Conservation (phyloP, 331 rosid genomes). For the Pyracantha coccinea region DNA sequence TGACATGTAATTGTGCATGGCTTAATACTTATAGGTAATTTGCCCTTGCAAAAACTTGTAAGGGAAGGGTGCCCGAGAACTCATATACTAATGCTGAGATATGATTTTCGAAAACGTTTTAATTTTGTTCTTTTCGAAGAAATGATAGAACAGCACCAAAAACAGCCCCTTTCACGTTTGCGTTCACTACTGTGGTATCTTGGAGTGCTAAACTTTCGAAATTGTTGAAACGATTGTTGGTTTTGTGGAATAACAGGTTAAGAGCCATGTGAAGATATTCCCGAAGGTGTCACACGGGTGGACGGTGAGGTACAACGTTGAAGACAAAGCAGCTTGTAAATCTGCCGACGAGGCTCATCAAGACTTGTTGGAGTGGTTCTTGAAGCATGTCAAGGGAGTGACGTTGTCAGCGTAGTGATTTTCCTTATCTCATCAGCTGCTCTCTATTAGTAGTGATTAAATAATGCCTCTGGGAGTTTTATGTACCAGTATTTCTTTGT, state of each 20-base stretch:
- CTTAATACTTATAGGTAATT: neutral
- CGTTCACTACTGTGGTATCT: neutral
- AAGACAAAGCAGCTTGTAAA: constrained; percentile 49
- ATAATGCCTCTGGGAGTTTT: neutral
- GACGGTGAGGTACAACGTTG: constrained; percentile 56
- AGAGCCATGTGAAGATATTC: constrained; percentile 48
- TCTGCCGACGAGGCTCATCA: constrained; percentile 61
- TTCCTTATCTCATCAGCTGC: neutral
- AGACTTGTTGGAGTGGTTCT: constrained; percentile 51
- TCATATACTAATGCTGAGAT: neutral
- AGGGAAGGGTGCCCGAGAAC: neutral
- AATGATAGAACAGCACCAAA: neutral
- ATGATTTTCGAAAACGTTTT: neutral
- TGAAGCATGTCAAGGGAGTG: constrained; percentile 36
- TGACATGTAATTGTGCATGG: neutral
- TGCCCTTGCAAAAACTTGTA: neutral
- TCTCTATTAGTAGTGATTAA: neutral
- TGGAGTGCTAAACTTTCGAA: neutral
- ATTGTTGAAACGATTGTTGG: neutral
- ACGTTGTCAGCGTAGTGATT: neutral
- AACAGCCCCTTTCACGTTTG: neutral
- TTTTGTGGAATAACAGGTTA: constrained; percentile 28
- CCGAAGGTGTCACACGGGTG: constrained; percentile 59
- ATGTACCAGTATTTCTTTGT: neutral
- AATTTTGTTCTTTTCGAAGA: neutral